Conservation (phyloP, 805 yeast species). For the Zygosaccharomyces gambellarensis region DNA sequence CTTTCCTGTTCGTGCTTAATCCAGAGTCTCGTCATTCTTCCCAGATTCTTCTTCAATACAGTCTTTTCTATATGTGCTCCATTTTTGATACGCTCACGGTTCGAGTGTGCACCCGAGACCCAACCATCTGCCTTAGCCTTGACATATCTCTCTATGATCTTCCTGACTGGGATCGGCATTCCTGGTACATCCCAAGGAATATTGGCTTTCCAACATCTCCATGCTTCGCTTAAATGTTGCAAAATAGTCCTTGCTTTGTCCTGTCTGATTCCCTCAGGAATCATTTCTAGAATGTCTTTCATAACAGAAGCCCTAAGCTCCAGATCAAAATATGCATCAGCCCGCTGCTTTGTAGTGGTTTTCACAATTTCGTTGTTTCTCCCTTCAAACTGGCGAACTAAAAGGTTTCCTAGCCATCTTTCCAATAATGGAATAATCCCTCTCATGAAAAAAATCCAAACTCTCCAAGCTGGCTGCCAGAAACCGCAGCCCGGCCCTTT, state of each 20-base stretch:
- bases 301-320: conserved; percentile 91
- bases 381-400: conserved; percentile 94
- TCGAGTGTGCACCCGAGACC: conserved; percentile 89
- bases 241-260: conserved; percentile 79
- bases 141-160: conserved; percentile 81
- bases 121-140: conserved; percentile 96
- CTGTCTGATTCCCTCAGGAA: conserved; percentile 89
- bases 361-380: conserved; percentile 89
- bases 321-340: conserved; percentile 90
- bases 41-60: conserved; percentile 87
- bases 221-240: conserved; percentile 94
- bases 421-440: conserved; percentile 90
- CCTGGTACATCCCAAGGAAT: conserved; percentile 98
- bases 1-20: conserved; percentile 86
- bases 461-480: conserved; percentile 99
- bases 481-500: conserved; percentile 99
- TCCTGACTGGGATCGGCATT: conserved; percentile 82
- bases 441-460: conserved; percentile 87
- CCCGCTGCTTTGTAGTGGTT: conserved; percentile 90
- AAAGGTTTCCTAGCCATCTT: conserved; percentile 88
- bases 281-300: conserved; percentile 95
- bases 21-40: conserved; percentile 89
- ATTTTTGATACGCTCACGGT: conserved; percentile 78
- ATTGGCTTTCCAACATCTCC: conserved; percentile 99
- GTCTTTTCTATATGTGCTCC: conserved; percentile 96